A percentile compares a stretch with the other conserved stretches of the same genome.
These are phyloP conservation scores for Sugiyamaella boreocaroliniensis DNA, from an alignment of 805 yeast genomes.

Conservation along the genomic window DNA sequence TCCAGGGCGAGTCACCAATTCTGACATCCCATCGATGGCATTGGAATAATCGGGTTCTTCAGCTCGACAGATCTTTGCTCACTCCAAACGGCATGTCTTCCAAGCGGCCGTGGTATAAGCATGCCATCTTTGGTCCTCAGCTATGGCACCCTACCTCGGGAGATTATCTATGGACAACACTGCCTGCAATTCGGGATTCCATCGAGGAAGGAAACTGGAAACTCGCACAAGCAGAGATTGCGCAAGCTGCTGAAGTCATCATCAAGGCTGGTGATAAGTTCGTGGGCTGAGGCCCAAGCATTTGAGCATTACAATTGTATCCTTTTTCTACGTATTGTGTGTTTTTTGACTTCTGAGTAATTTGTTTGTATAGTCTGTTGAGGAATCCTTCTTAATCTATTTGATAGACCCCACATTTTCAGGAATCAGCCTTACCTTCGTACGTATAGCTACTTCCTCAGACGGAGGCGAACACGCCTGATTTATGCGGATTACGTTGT, in stretches of 20 bases:
- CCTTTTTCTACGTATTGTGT: background rate
- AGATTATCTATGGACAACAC: slow-evolving; percentile 51
- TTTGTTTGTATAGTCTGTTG: too few relatives aligned
- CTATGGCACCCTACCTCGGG: slow-evolving; percentile 44
- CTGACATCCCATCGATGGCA: slow-evolving; percentile 67
- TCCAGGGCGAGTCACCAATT: slow-evolving; percentile 60
- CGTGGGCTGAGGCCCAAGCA: background rate
- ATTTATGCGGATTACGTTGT: too few relatives aligned
- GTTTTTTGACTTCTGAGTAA: background rate
- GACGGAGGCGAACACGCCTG: too few relatives aligned
- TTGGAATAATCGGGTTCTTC: slow-evolving; percentile 65
- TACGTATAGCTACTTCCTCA: too few relatives aligned
- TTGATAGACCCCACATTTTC: too few relatives aligned
- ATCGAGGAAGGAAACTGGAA: slow-evolving; percentile 44
- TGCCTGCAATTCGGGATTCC: slow-evolving; percentile 72
- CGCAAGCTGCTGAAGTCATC: slow-evolving; percentile 13
- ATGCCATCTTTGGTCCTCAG: slow-evolving; percentile 64
- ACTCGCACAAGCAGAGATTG: slow-evolving; percentile 40
- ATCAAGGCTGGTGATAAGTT: slow-evolving; percentile 14
- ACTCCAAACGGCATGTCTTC: slow-evolving; percentile 39
- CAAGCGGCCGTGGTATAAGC: slow-evolving; percentile 58
- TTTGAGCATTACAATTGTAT: background rate
- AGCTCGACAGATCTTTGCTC: slow-evolving; percentile 49
- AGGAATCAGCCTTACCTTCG: too few relatives aligned
- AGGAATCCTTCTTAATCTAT: too few relatives aligned